Evolutionary conservation across 2,329 filamentous ascomycete species (phyloP), one percentile per base, ranked within the genome.

Genomic region (Scedosporium dehoogii): DNA sequence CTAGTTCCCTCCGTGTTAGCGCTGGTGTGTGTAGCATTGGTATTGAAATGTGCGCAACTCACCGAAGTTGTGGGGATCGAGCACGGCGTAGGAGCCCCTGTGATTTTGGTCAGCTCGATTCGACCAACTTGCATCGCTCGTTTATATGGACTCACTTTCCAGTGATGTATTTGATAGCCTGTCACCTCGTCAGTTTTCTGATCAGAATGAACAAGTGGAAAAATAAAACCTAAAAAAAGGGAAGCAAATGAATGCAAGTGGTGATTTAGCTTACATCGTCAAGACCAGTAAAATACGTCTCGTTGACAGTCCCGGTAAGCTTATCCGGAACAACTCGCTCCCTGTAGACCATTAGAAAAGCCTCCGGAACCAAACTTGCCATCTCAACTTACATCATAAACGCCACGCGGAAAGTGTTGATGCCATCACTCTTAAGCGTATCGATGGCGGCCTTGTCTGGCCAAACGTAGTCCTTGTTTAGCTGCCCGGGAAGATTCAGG

Each of bases 1-100:
- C 58, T 59, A n/a, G 21, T 18, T 18, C 18, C 6, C 14, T 2
- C 6, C 6, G 33, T 42, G 56, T 58, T 42, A 58, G 56, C 25
- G 9, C 7, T 3, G 9, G 33, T 6, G 33, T 4, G 9, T 12
- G 10, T 58, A 42, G 14, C 5, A 10, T n/a, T 5, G 14, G 29
- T 5, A 18, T 12, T 42, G 33, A 38, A 12, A 12, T 41, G n/a
- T 23, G 14, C 16, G 18, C 9, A 7, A 46, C 58, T 41, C 12
- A 33, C 76, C 84, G 66, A 78, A 87, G 77, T 87, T 87, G 71
- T 87, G 85, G 4, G 85, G 82, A 67, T 87, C 83, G 27, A 85
- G 67, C 57, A 85, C 70, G 1, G 81, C 82, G 67, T 81, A 79
- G 7, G 76, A 77, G 18, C 80, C 81, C 61, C 75, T 77, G 16